phyloP scores from a whole-genome alignment of 176 grass and related monocot species.

The Rhynchospora tenuis region DNA sequence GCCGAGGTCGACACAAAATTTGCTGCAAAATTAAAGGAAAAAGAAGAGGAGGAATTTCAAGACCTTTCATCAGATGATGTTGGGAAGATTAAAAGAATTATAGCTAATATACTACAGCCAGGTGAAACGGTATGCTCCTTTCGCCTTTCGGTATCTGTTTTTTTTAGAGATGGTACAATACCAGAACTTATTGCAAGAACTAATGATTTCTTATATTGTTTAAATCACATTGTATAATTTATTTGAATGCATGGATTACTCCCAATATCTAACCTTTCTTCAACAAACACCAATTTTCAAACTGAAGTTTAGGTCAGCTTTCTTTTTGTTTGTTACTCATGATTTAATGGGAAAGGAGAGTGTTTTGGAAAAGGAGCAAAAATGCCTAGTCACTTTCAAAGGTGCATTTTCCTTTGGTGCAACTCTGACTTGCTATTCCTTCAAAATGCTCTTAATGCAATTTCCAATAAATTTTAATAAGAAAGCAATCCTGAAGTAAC shows the following conservation, averaged over 20 bases:
- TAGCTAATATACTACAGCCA: conserved; percentile 76
- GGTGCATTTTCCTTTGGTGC: not conserved
- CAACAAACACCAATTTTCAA: not conserved
- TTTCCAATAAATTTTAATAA: not conserved
- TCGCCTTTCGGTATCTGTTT: conserved; percentile 21
- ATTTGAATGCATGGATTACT: not conserved
- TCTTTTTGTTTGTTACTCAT: not conserved
- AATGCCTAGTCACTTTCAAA: not conserved
- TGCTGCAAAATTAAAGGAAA: conserved; percentile 39
- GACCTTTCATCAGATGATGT: conserved; percentile 86
- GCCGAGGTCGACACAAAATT: conserved; percentile 50
- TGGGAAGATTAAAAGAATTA: conserved; percentile 79
- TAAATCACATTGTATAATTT: not conserved
- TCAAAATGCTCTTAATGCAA: not conserved
- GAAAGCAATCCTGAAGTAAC: not conserved
- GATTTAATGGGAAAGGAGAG: not conserved
- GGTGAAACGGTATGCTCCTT: conserved; percentile 64
- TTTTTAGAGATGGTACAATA: not conserved
- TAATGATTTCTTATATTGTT: not conserved
- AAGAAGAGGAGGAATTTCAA: conserved; percentile 56
- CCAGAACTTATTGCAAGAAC: not conserved
- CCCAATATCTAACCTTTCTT: not conserved
- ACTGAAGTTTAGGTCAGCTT: not conserved
- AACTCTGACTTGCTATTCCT: not conserved
- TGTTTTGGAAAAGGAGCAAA: not conserved